Percentiles rank a stretch among this genome's conserved stretches.
Evolutionary conservation across 176 grass and related monocot genomes (phyloP).

Genomic region (Juncus effusus): DNA sequence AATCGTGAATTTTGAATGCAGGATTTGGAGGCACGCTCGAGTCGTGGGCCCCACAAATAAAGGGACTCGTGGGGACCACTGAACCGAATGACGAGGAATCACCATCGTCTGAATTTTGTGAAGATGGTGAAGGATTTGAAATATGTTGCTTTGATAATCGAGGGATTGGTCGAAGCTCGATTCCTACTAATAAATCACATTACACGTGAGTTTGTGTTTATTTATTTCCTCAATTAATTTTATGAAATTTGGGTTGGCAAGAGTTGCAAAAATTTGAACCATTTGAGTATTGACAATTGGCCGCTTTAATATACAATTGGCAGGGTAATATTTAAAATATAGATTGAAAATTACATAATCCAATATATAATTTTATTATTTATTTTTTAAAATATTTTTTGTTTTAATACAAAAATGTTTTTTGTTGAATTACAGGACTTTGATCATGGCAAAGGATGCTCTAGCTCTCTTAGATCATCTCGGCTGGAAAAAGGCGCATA

Average conservation of each 20-base stretch:
- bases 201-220: conserved; percentile 46
- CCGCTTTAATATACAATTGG: background rate
- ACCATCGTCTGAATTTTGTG: conserved; percentile 12
- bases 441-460: conserved; percentile 66
- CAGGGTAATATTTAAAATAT: background rate
- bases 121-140: conserved; percentile 50
- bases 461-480: conserved; percentile 61
- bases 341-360: background rate
- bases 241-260: background rate
- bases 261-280: background rate
- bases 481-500: conserved; percentile 53
- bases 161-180: conserved; percentile 60
- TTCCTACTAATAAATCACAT: conserved; percentile 44
- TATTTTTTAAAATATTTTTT: too few relatives aligned
- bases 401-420: background rate
- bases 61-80: conserved; percentile 47
- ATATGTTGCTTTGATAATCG: conserved; percentile 90
- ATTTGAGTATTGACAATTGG: conserved; percentile 3
- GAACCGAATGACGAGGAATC: conserved; percentile 50
- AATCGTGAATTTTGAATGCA: conserved; percentile 12
- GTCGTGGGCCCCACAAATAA: conserved; percentile 71
- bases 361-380: background rate
- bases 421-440: conserved; percentile 39
- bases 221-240: conserved; percentile 1
- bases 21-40: conserved; percentile 65